phyloP scores from a whole-genome alignment of 441 rosid species.

The Arabidopsis hybrid region DNA sequence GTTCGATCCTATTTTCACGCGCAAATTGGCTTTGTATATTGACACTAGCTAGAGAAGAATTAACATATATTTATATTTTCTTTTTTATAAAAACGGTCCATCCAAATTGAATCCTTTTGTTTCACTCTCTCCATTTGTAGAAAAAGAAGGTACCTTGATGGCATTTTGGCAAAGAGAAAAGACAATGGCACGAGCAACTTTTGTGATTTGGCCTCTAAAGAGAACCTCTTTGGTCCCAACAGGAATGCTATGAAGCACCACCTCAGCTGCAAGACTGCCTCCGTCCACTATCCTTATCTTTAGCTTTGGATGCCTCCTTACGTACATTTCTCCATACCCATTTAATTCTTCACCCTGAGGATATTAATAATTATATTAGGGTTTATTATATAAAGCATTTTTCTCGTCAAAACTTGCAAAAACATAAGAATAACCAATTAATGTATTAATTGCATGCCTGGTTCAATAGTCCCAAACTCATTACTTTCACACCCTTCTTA shows the following conservation, averaged over 20 bases:
- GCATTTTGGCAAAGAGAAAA: constrained; percentile 51
- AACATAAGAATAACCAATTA: background rate
- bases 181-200: constrained; percentile 51
- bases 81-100: background rate
- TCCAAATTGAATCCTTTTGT: background rate
- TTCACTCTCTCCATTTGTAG: background rate
- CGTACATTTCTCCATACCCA: constrained; percentile 53
- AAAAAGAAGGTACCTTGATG: constrained; percentile 47
- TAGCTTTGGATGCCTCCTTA: constrained; percentile 53
- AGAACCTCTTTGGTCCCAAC: constrained; percentile 51
- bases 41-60: constrained; percentile 1
- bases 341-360: constrained; percentile 53
- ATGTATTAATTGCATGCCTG: constrained; percentile 52
- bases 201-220: constrained; percentile 56
- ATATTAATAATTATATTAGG: background rate
- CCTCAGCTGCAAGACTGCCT: constrained; percentile 56
- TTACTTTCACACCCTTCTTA: constrained; percentile 54
- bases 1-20: constrained; percentile 12
- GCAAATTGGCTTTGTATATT: background rate
- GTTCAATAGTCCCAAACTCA: constrained; percentile 66
- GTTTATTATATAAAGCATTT: background rate
- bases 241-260: constrained; percentile 54
- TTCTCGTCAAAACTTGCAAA: background rate
- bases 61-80: too few species aligned
- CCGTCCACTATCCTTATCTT: constrained; percentile 69